A percentile compares a stretch with the other conserved stretches of the same genome.
phyloP scores from a whole-genome alignment of 2,329 filamentous ascomycete species.

The Dendrostoma leiphaemia region DNA sequence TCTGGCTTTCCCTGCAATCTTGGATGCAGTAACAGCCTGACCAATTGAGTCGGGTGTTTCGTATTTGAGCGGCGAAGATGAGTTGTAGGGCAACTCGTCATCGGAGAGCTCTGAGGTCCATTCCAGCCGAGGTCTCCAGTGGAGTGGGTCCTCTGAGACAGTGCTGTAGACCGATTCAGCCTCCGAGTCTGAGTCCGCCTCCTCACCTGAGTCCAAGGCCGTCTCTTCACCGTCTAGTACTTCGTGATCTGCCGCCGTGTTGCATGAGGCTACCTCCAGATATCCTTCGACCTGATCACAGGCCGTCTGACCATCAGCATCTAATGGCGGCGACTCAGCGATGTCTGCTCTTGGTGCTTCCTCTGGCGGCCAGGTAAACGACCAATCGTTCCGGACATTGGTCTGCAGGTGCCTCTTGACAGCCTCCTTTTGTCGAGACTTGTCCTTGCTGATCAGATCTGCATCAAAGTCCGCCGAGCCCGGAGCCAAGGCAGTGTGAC shows the following conservation, averaged over 20 bases:
- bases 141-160: slow-evolving; percentile 52
- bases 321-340: background rate
- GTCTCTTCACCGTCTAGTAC: slow-evolving; percentile 26
- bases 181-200: slow-evolving; percentile 42
- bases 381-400: slow-evolving; percentile 59
- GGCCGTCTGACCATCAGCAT: background rate
- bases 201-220: slow-evolving; percentile 34
- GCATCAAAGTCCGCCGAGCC: slow-evolving; percentile 50
- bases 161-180: slow-evolving; percentile 54
- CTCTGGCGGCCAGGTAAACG: slow-evolving; percentile 52
- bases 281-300: slow-evolving; percentile 2
- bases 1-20: slow-evolving; percentile 51
- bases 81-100: slow-evolving; percentile 34
- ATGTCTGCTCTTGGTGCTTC: background rate
- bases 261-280: slow-evolving; percentile 16
- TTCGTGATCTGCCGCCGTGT: background rate
- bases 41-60: slow-evolving; percentile 49
- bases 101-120: slow-evolving; percentile 59
- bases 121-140: slow-evolving; percentile 50
- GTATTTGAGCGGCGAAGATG: slow-evolving; percentile 49
- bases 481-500: slow-evolving; percentile 30
- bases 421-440: slow-evolving; percentile 61
- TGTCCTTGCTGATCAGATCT: slow-evolving; percentile 61
- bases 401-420: slow-evolving; percentile 54
- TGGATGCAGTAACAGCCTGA: slow-evolving; percentile 36